Evolutionary conservation across 108 stramenopile species (phyloP).

Genomic region (Seminavis robusta): DNA sequence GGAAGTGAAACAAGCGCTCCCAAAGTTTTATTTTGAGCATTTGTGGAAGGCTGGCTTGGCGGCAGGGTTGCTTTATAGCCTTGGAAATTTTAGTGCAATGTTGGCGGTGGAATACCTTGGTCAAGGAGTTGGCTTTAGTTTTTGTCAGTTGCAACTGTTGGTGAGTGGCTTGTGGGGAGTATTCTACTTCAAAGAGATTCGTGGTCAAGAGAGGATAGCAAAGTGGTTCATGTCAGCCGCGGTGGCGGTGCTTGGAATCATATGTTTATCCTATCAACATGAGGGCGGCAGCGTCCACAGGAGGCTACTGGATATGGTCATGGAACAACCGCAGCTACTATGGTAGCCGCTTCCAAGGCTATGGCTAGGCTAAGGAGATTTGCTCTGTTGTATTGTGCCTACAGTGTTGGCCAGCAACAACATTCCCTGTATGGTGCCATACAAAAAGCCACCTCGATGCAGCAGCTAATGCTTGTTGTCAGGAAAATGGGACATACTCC

Average conservation of each 20-base stretch:
- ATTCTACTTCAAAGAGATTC: constrained; percentile 60
- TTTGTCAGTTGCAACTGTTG: constrained; percentile 33
- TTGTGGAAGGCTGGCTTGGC: constrained; percentile 38
- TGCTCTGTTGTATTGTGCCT: no score
- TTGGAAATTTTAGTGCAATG: constrained; percentile 72
- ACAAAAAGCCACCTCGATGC: no score
- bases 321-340: no score
- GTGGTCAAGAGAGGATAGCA: constrained; percentile 31
- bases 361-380: no score
- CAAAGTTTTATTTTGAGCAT: constrained; percentile 44
- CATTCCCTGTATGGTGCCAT: no score
- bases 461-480: no score
- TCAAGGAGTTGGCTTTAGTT: constrained; percentile 65
- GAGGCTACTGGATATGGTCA: no score
- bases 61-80: constrained; percentile 50
- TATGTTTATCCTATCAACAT: constrained; percentile 52
- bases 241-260: constrained; percentile 55
- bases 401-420: no score
- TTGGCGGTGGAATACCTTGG: constrained; percentile 62
- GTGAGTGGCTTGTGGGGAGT: constrained; percentile 70
- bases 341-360: no score
- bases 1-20: constrained; percentile 26
- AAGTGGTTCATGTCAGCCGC: constrained; percentile 59
- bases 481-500: no score
- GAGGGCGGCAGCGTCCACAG: no score